A percentile compares a stretch with the other conserved stretches of the same genome.
phyloP scores from a whole-genome alignment of 208 protist genomes.

The Leishmania mexicana region DNA sequence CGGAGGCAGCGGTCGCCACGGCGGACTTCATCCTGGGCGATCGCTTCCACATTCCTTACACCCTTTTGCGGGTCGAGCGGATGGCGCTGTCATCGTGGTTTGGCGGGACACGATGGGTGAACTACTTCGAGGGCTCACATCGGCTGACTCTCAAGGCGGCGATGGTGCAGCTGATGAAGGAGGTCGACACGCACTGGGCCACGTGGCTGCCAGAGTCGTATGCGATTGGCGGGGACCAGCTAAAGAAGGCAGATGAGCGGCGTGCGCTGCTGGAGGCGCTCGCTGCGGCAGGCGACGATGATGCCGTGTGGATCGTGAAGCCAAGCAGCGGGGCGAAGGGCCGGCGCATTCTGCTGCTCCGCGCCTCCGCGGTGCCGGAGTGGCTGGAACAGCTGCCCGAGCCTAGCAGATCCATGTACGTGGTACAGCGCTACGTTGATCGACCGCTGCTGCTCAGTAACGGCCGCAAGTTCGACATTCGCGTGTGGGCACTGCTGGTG shows the following conservation, averaged over 20 bases:
- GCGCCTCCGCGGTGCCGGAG: constrained; percentile 31
- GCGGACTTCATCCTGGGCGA: constrained; percentile 83
- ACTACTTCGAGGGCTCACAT: constrained; percentile 90
- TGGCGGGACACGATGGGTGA: constrained; percentile 74
- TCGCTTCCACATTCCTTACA: constrained; percentile 82
- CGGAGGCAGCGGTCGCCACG: constrained; percentile 24
- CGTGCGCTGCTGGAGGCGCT: constrained; percentile 43
- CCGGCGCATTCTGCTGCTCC: constrained; percentile 64
- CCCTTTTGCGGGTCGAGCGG: constrained; percentile 59
- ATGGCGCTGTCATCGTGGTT: constrained; percentile 58
- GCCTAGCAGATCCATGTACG: constrained; percentile 38
- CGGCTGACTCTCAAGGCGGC: constrained; percentile 82
- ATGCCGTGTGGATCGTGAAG: constrained; percentile 88
- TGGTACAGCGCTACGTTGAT: constrained; percentile 88
- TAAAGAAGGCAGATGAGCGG: constrained; percentile 57
- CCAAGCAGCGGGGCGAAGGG: constrained; percentile 83
- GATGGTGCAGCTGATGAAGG: constrained; percentile 64
- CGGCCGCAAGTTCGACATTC: constrained; percentile 91
- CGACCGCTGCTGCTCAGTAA: constrained; percentile 79
- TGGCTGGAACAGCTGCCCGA: constrained; percentile 47
- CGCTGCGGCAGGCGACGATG: constrained; percentile 17
- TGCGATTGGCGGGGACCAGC: constrained; percentile 66
- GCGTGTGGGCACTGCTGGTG: constrained; percentile 78
- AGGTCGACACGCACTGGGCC: constrained; percentile 39
- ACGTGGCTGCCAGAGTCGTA: constrained; percentile 84